Evolutionary conservation across 176 grass and related monocot species (phyloP), one percentile per base, ranked within the genome.

Genomic region (Ananas comosus): DNA sequence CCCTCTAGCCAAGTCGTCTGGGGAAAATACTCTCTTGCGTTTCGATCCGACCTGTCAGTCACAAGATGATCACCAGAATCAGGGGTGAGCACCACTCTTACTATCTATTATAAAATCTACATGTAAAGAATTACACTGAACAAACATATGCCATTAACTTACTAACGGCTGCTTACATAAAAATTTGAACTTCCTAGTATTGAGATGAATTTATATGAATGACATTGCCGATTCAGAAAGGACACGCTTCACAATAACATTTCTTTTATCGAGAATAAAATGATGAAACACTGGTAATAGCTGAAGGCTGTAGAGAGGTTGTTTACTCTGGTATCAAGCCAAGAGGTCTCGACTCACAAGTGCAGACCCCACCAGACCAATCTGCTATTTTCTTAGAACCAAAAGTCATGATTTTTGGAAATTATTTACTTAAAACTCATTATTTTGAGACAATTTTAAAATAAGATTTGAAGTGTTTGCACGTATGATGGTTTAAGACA

Each of bases 1-100:
- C 68, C 93, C 93, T 70, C 79, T 89, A 72, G 86, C 83, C 64
- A 89, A 47, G 42, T 92, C 93, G 69, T 96, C 88, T 65, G 86
- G 81, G 79, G 76, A 85, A 42, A 80, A 88, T 53, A 78, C 63
- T 74, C 76, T 79, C 78, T 92, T 92, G 48, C 93, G 86, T 51
- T 96, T 96, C 27, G 51, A 80, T 70, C 86, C 93, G 53, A 81
- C 71, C 93, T 96, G 79, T 9, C 78, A 79, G 63, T 54, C 63
- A 3, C 18, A 9, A 51, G 49, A 64, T 6, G 51, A 48, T 28
- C n/a, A 65, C 8, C 21, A 48, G n/a, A 69, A 69, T 61, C 21
- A 56, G 17, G 6, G 22, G 56, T 61, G 56, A 61, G 56, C 10
- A 61, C 21, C 9, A 22, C 2, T 21, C 54, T 7, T 59, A 16